Base-by-base conservation (phyloP, 2,329 filamentous ascomycete genomes). In the Chaetoscypha palmicola region DNA sequence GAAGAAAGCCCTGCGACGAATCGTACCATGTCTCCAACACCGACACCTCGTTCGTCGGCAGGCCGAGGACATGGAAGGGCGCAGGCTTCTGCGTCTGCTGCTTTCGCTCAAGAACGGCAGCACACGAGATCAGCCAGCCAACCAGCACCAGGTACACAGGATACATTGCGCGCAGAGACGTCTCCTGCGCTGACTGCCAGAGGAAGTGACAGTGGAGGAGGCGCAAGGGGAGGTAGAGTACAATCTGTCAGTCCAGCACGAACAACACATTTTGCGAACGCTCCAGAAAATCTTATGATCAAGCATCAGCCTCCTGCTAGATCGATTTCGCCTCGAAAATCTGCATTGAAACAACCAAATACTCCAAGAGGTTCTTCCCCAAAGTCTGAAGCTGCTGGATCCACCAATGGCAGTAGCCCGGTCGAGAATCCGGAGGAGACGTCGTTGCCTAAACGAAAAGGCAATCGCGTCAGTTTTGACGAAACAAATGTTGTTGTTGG, bases 391-490 rank as follows among this genome's bases (percentile, higher is more conserved):
- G 33, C 71, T 68, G 17, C 14, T 22, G 30, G 12, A 19, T 0
- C 55, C 49, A 11, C 16, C 16, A 24, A 37, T 17, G n/a, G 40
- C 38, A 30, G 24, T 11, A 50, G 61, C 0, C n/a, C n/a, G n/a
- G 71, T 69, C 42, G 70, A 73, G 41, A 59, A 59, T 16, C 44
- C 54, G 4, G 57, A 60, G 8, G 54, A 57, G 3, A 41, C 47
- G 26, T 21, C 46, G 10, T 38, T 50, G 1, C 55, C 64, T 14
- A 70, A 76, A 47, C 87, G 79, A 64, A 87, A 83, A 62, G 75
- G 72, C 30, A 76, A 76, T 1, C 72, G 85, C 19, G 85, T 90
- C 36, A 95, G 88, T 65, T 96, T 89, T 58, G 82, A 87, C 38
- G 73, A 74, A 24, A 70, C 65, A n/a, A 74, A 71, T 7, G 65